These are phyloP conservation scores for Anisogramma anomala DNA, from an alignment of 2,329 filamentous ascomycete genomes.

Conservation along the genomic window DNA sequence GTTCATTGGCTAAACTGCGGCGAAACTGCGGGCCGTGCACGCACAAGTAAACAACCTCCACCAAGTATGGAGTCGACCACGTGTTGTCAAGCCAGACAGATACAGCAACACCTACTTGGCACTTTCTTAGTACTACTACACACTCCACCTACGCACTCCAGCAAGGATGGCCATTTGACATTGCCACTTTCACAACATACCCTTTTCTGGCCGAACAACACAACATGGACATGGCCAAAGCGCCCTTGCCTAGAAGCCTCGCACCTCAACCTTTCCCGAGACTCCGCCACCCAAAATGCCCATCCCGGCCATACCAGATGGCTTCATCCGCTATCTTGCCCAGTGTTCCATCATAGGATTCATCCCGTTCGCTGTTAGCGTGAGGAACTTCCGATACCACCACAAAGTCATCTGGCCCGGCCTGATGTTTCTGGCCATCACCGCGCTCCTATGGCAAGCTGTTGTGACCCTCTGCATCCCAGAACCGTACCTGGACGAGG, in stretches of 20 bases:
- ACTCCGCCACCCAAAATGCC: neutral
- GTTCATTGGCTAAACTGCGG: no score
- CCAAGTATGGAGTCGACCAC: neutral
- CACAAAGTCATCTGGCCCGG: slow-evolving; percentile 8
- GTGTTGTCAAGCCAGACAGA: neutral
- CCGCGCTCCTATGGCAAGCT: slow-evolving; percentile 25
- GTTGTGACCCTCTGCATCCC: slow-evolving; percentile 31
- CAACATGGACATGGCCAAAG: neutral
- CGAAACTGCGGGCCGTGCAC: neutral
- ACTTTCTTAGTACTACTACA: no score
- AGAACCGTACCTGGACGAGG: slow-evolving; percentile 56
- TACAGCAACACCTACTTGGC: no score
- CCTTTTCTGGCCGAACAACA: neutral
- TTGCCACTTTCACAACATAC: no score
- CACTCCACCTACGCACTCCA: no score
- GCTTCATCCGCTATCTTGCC: neutral
- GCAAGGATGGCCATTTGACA: no score
- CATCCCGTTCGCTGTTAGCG: neutral
- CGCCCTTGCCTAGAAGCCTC: neutral
- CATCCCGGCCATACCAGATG: neutral
- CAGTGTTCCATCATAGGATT: neutral
- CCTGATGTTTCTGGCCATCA: slow-evolving; percentile 17
- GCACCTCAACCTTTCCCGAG: neutral
- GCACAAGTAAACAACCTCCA: no score
- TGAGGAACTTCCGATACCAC: neutral